phyloP scores from a whole-genome alignment of 495 filamentous ascomycete species.

The Hypoxylon perforatum region DNA sequence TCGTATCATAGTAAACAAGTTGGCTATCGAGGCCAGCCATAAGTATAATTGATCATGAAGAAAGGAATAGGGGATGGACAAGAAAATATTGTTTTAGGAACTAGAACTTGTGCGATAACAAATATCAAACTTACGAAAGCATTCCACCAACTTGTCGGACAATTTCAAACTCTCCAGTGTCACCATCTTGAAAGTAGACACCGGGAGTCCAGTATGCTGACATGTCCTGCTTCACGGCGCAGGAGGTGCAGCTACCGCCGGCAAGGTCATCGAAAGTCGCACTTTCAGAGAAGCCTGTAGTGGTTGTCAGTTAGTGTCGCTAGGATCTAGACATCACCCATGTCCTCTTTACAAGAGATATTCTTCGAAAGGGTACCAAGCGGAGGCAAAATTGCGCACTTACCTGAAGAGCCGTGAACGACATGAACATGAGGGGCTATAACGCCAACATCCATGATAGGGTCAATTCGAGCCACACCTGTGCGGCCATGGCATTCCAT shows the following conservation, averaged over 20 bases:
- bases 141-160: conserved; percentile 69
- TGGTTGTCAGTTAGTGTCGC: conserved; percentile 3
- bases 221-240: conserved; percentile 70
- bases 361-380: background rate
- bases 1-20: background rate
- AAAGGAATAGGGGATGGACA: background rate
- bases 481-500: conserved; percentile 78
- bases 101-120: conserved; percentile 1
- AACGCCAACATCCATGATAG: conserved; percentile 69
- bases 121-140: conserved; percentile 62
- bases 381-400: conserved; percentile 27
- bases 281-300: conserved; percentile 59
- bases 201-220: conserved; percentile 77
- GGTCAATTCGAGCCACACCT: conserved; percentile 77
- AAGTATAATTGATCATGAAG: too few species aligned
- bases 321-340: background rate
- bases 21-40: background rate
- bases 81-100: background rate
- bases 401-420: conserved; percentile 74
- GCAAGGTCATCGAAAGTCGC: conserved; percentile 62
- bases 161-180: conserved; percentile 53
- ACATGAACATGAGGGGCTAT: conserved; percentile 77
- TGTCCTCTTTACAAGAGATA: background rate
- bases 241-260: conserved; percentile 70
- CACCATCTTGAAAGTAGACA: conserved; percentile 69